Evolutionary conservation across 1,284 basidiomycete genomes (phyloP).

Genomic region (Inonotus obliquus): DNA sequence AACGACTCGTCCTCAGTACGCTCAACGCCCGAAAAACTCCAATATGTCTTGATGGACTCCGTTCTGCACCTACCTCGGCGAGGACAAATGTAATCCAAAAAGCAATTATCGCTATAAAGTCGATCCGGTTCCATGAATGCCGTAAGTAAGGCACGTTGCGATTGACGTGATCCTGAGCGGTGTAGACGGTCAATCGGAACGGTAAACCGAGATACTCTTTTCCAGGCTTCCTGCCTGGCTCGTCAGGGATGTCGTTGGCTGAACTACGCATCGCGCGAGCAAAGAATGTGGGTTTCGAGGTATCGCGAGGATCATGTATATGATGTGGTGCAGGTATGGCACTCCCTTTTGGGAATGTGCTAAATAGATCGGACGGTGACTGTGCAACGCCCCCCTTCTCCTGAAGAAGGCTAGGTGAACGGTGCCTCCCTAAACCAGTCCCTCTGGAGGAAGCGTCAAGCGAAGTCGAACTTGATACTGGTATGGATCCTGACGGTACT

Average conservation of each 20-base stretch:
- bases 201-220: constrained; percentile 52
- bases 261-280: constrained; percentile 26
- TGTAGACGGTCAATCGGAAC: constrained; percentile 58
- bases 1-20: constrained; percentile 78
- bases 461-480: neutral
- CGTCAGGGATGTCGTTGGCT: neutral
- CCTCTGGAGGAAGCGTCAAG: neutral
- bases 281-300: constrained; percentile 41
- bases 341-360: neutral
- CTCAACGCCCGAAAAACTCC: constrained; percentile 89
- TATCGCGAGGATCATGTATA: constrained; percentile 25
- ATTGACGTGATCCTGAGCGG: constrained; percentile 47
- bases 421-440: neutral
- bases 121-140: constrained; percentile 92
- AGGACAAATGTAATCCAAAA: constrained; percentile 84
- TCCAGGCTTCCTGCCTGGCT: neutral
- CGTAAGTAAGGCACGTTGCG: constrained; percentile 82
- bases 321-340: constrained; percentile 12
- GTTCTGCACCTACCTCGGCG: constrained; percentile 63
- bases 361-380: neutral
- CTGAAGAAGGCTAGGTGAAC: neutral
- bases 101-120: constrained; percentile 72
- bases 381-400: neutral
- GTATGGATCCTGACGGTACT: constrained; percentile 32
- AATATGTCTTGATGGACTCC: constrained; percentile 59